Evolutionary conservation across 768 basidiomycete genomes (phyloP).

Genomic region (Lactarius sanguifluus): DNA sequence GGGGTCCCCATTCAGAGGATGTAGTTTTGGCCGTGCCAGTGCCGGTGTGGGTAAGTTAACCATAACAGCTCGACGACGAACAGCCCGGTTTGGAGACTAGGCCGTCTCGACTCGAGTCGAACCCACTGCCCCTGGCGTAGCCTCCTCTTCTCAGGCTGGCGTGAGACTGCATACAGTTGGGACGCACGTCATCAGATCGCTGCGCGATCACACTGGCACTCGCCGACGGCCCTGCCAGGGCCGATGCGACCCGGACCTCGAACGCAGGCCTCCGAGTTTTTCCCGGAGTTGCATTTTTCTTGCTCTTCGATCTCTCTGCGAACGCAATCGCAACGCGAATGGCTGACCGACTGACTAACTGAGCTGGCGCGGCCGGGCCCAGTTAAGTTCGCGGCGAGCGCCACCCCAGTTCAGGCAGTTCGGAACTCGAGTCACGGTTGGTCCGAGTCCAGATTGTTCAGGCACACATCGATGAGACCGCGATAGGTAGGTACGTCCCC

Average conservation of each 20-base stretch:
- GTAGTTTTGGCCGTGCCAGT: not conserved
- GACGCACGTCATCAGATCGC: not conserved
- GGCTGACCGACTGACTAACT: not conserved
- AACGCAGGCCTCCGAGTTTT: not conserved
- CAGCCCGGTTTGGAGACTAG: not conserved
- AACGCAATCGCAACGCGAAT: not conserved
- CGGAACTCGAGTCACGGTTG: not conserved
- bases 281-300: not conserved
- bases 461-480: constrained; percentile 1
- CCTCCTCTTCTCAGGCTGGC: not conserved
- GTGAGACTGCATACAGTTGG: not conserved
- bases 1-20: not conserved
- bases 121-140: not conserved
- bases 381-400: not conserved
- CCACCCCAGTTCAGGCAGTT: not conserved
- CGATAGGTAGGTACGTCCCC: not conserved
- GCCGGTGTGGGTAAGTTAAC: not conserved
- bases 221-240: not conserved
- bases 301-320: not conserved
- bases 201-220: not conserved
- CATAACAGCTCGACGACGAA: not conserved
- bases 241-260: not conserved
- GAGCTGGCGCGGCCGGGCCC: not conserved
- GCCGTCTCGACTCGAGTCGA: not conserved
- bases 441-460: not conserved